Evolutionary conservation across 2,329 filamentous ascomycete species (phyloP).

Genomic region (Microcyclospora pomicola): DNA sequence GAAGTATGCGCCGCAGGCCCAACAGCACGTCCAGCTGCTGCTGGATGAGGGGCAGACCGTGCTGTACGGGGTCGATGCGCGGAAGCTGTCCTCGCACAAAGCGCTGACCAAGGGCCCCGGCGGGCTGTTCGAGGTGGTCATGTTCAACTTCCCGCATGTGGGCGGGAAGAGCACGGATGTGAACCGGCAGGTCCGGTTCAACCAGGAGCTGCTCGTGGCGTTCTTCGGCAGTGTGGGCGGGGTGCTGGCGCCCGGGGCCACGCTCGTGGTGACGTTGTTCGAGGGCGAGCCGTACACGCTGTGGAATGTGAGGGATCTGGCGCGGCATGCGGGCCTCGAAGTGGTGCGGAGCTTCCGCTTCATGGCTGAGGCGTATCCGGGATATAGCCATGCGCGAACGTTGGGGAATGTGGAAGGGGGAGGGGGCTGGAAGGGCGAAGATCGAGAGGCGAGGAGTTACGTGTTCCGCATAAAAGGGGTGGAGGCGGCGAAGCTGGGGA

Average conservation of each 20-base stretch:
- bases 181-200: constrained; percentile 83
- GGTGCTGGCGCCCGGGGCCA: constrained; percentile 42
- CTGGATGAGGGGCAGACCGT: constrained; percentile 34
- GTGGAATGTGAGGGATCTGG: constrained; percentile 87
- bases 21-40: constrained; percentile 44
- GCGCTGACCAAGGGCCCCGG: constrained; percentile 27
- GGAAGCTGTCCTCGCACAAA: constrained; percentile 39
- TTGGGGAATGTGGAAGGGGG: constrained; percentile 42
- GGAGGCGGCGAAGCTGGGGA: constrained; percentile 7
- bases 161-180: constrained; percentile 86
- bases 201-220: constrained; percentile 62
- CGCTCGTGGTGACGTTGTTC: constrained; percentile 73
- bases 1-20: constrained; percentile 57
- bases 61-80: constrained; percentile 53
- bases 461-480: constrained; percentile 28
- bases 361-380: constrained; percentile 51
- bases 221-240: constrained; percentile 48
- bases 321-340: constrained; percentile 57
- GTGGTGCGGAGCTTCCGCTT: constrained; percentile 61
- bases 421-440: constrained; percentile 36
- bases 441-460: constrained; percentile 33
- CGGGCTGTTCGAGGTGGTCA: constrained; percentile 55
- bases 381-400: constrained; percentile 61
- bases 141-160: constrained; percentile 97
- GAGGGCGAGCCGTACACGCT: constrained; percentile 88